Conservation (phyloP, 768 basidiomycete genomes). For the Pleurotus pulmonarius region DNA sequence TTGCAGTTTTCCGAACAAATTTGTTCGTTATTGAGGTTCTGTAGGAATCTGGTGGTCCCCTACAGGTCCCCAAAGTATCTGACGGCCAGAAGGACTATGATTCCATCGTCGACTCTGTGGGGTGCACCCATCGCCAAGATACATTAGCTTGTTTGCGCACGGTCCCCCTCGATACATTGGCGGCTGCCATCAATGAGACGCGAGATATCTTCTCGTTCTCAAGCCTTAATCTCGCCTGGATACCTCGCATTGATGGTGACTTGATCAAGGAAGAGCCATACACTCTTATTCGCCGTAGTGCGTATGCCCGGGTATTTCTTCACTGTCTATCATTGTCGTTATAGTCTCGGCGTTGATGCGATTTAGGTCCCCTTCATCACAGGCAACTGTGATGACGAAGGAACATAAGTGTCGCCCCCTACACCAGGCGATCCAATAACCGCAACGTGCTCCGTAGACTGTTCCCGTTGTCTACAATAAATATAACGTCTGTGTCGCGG, state of each 20-base stretch:
- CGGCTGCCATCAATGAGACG: conserved; percentile 26
- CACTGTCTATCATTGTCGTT: conserved; percentile 6
- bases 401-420: conserved; percentile 26
- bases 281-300: conserved; percentile 27
- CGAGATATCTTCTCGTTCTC: conserved; percentile 25
- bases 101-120: conserved; percentile 21
- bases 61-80: conserved; percentile 8
- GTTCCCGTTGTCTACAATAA: conserved; percentile 13
- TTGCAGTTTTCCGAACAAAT: conserved; percentile 13
- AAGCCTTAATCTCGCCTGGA: conserved; percentile 28
- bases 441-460: conserved; percentile 8
- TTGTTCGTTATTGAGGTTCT: conserved; percentile 16
- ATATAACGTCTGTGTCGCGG: conserved; percentile 19
- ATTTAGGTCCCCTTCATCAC: conserved; percentile 21
- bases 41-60: conserved; percentile 16
- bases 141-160: conserved; percentile 29
- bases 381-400: conserved; percentile 40
- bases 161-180: conserved; percentile 24
- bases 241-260: conserved; percentile 33
- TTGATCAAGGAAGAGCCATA: conserved; percentile 31
- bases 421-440: background rate
- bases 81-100: conserved; percentile 22
- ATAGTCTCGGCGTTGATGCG: conserved; percentile 2
- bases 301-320: conserved; percentile 25
- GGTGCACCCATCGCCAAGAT: conserved; percentile 23